These are phyloP conservation scores for Rugosomyces carneus DNA, from an alignment of 1,284 basidiomycete species.

Conservation along the genomic window DNA sequence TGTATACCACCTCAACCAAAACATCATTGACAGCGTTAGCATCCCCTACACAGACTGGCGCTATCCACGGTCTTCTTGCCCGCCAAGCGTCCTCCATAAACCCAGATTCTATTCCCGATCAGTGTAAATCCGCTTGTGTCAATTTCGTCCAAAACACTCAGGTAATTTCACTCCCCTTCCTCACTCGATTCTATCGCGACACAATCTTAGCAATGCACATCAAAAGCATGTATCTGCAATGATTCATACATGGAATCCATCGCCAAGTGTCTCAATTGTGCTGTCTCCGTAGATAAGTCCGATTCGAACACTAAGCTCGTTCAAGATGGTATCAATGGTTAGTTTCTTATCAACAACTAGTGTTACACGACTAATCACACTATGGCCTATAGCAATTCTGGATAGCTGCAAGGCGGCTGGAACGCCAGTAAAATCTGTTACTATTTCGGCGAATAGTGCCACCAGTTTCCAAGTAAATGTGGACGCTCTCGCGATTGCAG, in stretches of 20 bases:
- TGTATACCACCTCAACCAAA: too few species aligned
- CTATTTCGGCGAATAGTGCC: slow-evolving; percentile 4
- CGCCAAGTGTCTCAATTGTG: slow-evolving; percentile 12
- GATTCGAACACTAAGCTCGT: slow-evolving; percentile 7
- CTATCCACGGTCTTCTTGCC: too few species aligned
- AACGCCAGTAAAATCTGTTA: slow-evolving; percentile 8
- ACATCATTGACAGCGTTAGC: too few species aligned
- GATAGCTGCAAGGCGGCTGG: slow-evolving; percentile 4
- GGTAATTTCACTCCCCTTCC: too few species aligned
- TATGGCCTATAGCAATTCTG: slow-evolving; percentile 3
- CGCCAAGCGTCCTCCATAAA: too few species aligned
- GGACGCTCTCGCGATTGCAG: too few species aligned
- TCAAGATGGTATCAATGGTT: slow-evolving; percentile 11
- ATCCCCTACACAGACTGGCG: too few species aligned
- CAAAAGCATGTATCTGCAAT: slow-evolving; percentile 11
- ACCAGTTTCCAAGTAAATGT: too few species aligned
- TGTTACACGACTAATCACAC: not conserved
- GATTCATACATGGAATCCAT: slow-evolving; percentile 4
- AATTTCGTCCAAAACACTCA: too few species aligned
- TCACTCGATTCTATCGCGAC: too few species aligned
- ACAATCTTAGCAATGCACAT: slow-evolving; percentile 4
- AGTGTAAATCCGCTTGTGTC: too few species aligned
- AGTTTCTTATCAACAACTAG: not conserved
- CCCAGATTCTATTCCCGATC: too few species aligned
- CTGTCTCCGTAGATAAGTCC: slow-evolving; percentile 2